Base-by-base conservation (phyloP, 352 stramenopile genomes). In the Globisporangium carolinianum region DNA sequence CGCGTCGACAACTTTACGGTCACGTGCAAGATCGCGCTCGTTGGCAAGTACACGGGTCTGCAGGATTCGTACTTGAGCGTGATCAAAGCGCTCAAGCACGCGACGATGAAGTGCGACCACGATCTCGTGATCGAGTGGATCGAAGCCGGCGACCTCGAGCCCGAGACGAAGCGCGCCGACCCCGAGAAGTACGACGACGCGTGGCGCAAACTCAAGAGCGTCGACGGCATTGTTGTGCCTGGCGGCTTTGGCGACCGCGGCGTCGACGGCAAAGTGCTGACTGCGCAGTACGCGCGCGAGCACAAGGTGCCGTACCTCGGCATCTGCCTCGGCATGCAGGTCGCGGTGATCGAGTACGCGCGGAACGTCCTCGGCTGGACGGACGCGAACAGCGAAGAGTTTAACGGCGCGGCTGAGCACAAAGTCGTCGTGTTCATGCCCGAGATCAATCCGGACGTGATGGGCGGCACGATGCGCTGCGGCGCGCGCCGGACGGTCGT, bases 401-500 rank as follows among this genome's bases (percentile, higher is more conserved):
- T 99, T 64, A 67, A 94, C 57, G 73, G 86, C 48, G 67, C 89
- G 43, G 75, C 85, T 18, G 65, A 83, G 38, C 81, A 98, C 70
- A 96, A 95, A 63, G 94, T 98, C 41, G 91, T 99, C n/a, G 79
- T 99, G 53, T 99, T 99, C 76, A 99, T 99, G 98, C 97, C 97
- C 2, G 97, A 99, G 80, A 98, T 99, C 69, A 96, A 99, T 74
- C 83, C 79, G 5, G 89, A 97, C 47, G 84, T 95, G 45, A 99
- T 99, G 97, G 98, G 98, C 47, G 98, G 98, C 57, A 99, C 97
- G 10, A 99, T 99, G 98, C 93, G 98, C 55, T 94, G 99, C n/a
- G 98, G 98, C 54, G 96, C 87, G 48, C 83, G 97, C 24, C 81
- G 89, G 52, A 99, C 97, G 6, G 78, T 98, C 54, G 89, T 99